Evolutionary conservation across 345 rosid genomes (phyloP), one percentile per base, ranked within the genome.

Genomic region (Acer campestre): DNA sequence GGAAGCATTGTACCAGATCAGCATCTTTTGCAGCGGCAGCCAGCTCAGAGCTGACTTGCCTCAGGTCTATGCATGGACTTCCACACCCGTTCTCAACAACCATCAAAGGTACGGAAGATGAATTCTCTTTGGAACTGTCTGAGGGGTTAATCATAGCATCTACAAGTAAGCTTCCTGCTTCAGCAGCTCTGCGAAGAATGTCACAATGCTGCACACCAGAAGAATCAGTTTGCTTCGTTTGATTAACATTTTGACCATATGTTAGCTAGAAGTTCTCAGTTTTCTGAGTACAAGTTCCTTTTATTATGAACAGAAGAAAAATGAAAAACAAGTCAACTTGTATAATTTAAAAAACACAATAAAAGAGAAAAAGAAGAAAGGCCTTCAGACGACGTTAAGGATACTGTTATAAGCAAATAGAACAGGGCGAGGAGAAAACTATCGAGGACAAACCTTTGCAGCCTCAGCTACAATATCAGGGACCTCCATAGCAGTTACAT

Each of bases 31-130:
- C 98, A 59, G 92, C 92, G 18, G 95, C 98, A 61, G 99, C 98
- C 73, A 96, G 95, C 90, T 96, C 98, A 8, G 97, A 94, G 92
- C 99, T 96, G 90, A 96, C 99, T 85, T 96, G 98, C 84, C 98
- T 86, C 51, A 96, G 85, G 82, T 96, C 99, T 6, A 96, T 94
- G 86, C 99, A 96, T 63, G 99, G 99, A 84, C 99, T 94, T 68
- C 99, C 99, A 20, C 98, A 96, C 18, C 99, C 99, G 79, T 96
- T 96, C 87, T 94, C 99, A 46, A 96, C 99, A 78, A 94, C 99
- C 99, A 89, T 96, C 85, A 96, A 80, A 62, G 99, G 94, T 70
- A 88, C 94, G n/a, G 94, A 92, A 66, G 91, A 55, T 31, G 88
- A 80, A 63, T 79, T 85, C 80, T 89, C 93, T 86, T 88, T 94